Evolutionary conservation across 768 basidiomycete genomes (phyloP).

Genomic region (Tulasnella sp.): DNA sequence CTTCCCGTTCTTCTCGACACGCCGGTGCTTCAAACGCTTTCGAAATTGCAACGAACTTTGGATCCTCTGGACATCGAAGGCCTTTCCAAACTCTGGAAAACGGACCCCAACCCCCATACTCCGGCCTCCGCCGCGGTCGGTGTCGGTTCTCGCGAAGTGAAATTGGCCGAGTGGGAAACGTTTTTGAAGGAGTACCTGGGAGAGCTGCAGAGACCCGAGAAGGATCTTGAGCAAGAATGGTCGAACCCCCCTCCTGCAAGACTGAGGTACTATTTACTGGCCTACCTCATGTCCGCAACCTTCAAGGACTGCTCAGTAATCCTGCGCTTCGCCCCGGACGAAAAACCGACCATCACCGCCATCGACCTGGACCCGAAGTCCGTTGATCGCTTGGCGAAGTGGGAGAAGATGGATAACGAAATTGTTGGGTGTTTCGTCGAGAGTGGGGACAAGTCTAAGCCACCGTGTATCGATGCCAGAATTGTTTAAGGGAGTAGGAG

Average conservation of each 20-base stretch:
- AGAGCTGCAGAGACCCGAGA: conserved; percentile 21
- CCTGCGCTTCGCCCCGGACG: conserved; percentile 26
- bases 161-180: conserved; percentile 48
- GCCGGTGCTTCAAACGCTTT: conserved; percentile 42
- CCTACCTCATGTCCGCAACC: conserved; percentile 78
- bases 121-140: conserved; percentile 15
- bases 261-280: conserved; percentile 52
- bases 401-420: conserved; percentile 59
- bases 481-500: neutral
- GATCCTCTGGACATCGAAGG: conserved; percentile 83
- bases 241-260: conserved; percentile 28
- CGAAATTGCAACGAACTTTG: conserved; percentile 57
- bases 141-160: conserved; percentile 35
- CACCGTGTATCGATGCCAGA: neutral
- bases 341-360: conserved; percentile 38
- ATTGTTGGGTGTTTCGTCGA: conserved; percentile 34
- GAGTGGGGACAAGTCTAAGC: neutral
- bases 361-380: conserved; percentile 86
- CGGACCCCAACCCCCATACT: neutral
- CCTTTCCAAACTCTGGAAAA: conserved; percentile 30
- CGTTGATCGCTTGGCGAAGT: conserved; percentile 48
- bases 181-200: conserved; percentile 47
- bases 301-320: conserved; percentile 95
- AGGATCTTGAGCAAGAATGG: conserved; percentile 22
- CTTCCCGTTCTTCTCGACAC: conserved; percentile 38